Base-by-base conservation (phyloP, 192 early-diverging fungal species). In the Ambispora gerdemannii region DNA sequence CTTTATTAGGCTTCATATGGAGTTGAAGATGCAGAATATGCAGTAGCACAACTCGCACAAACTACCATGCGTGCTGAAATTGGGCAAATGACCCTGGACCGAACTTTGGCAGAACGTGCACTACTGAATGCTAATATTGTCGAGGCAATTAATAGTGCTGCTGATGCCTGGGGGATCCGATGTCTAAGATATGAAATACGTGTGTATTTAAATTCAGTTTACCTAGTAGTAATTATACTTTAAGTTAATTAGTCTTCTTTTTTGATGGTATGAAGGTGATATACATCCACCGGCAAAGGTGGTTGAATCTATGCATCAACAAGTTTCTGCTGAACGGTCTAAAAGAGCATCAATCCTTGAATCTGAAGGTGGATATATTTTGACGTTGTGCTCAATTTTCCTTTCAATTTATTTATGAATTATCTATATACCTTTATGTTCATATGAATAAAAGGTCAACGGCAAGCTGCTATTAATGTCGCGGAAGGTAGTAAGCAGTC, bases 11-110 rank as follows among this genome's bases (percentile, higher is more conserved):
- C 92, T 2, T 93, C 91, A 3, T 98, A 98, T 78, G 95, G 95
- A 24, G 92, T 97, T 4, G 93, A 94, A 66, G 87, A 98, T 76
- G 89, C 92, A 28, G 94, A 96, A 76, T 98, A 95, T 81, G 93
- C 96, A 15, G 82, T 98, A 43, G 86, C 93, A 4, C 96, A 98
- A 78, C 83, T 98, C 67, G 96, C 96, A n/a, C 96, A 98, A 77
- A 98, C 96, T 4, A 96, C 96, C 0, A 97, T 98, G 96, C 90
- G 96, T 43, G 95, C 96, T 3, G 96, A 98, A 75, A 98, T 98
- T 74, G 96, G 96, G 38, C 94, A 96, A 80, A 91, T 98, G 90
- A 97, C 94, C 2, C 80, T 98, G 72, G 96, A 98, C 76, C 87
- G 90, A 11, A 98, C 96, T 17, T 80, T 98, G 63, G 93, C 95